Evolutionary conservation across 306 rosid species (phyloP).

Genomic region (Dalbergia oliveri): DNA sequence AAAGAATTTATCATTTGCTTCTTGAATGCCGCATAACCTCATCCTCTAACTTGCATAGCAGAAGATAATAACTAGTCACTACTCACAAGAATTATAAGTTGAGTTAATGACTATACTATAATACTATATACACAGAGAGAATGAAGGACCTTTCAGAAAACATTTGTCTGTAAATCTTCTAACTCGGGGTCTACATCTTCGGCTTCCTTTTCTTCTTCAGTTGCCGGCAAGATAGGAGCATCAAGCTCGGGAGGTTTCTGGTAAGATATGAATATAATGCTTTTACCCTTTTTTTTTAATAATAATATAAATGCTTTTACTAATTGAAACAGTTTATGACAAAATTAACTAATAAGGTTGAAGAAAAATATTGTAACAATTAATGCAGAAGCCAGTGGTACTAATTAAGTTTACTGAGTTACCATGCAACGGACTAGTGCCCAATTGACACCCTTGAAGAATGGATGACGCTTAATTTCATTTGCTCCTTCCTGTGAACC

Average conservation of each 20-base stretch:
- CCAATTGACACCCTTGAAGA: conserved; percentile 88
- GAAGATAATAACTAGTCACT: conserved; percentile 11
- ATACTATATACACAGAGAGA: neutral
- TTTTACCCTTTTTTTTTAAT: no score
- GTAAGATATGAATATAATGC: neutral
- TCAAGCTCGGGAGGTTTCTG: conserved; percentile 93
- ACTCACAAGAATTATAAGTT: neutral
- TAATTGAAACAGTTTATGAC: neutral
- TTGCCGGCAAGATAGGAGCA: conserved; percentile 58
- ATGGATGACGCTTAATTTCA: conserved; percentile 85
- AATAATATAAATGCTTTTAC: neutral
- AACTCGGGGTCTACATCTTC: conserved; percentile 59
- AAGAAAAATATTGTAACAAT: neutral
- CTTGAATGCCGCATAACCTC: conserved; percentile 28
- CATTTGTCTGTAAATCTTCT: conserved; percentile 65
- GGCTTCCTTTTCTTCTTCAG: conserved; percentile 63
- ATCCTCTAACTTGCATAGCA: conserved; percentile 40
- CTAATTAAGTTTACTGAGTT: conserved; percentile 29
- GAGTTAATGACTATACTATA: neutral
- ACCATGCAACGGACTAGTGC: conserved; percentile 93
- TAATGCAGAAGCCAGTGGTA: neutral
- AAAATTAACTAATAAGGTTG: neutral
- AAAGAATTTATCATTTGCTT: conserved; percentile 38
- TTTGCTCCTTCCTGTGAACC: conserved; percentile 87
- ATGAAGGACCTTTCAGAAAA: conserved; percentile 63